These are phyloP conservation scores for Quercus rubra DNA, from an alignment of 306 rosid genomes.

Conservation along the genomic window DNA sequence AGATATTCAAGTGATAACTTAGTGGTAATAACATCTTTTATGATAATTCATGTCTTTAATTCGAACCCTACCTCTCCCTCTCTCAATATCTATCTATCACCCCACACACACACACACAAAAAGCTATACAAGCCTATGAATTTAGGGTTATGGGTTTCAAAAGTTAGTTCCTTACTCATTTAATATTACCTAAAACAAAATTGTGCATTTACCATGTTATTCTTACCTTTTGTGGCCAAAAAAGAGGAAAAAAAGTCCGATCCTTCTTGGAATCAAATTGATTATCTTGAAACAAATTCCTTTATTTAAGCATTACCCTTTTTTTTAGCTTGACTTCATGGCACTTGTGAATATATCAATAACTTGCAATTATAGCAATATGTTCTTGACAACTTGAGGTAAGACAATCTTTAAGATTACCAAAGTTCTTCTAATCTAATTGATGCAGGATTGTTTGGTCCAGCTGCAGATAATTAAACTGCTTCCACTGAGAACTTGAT, in stretches of 20 bases:
- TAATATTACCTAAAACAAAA: not conserved
- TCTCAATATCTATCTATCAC: too few relatives aligned
- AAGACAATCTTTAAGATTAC: slow-evolving; percentile 28
- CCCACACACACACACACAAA: too few relatives aligned
- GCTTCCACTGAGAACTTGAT: slow-evolving; percentile 19
- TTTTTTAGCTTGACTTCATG: not conserved
- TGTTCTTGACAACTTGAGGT: slow-evolving; percentile 14
- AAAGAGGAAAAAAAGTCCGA: not conserved
- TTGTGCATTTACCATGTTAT: not conserved
- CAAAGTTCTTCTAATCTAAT: slow-evolving; percentile 18
- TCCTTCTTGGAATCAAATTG: not conserved
- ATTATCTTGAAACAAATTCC: slow-evolving; percentile 1
- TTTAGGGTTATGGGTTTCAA: not conserved
- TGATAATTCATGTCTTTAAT: too few relatives aligned
- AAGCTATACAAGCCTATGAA: not conserved
- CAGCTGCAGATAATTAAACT: slow-evolving; percentile 13
- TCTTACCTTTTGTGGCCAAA: not conserved
- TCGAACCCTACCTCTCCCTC: too few relatives aligned
- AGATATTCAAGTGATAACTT: too few relatives aligned
- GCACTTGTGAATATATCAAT: slow-evolving; percentile 11
- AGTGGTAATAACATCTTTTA: too few relatives aligned
- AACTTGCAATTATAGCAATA: slow-evolving; percentile 9
- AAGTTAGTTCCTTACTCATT: not conserved
- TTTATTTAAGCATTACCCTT: not conserved
- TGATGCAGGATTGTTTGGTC: slow-evolving; percentile 12